These are phyloP conservation scores for Picochlorum sp. DNA, from an alignment of 139 green algal genomes.

Conservation along the genomic window DNA sequence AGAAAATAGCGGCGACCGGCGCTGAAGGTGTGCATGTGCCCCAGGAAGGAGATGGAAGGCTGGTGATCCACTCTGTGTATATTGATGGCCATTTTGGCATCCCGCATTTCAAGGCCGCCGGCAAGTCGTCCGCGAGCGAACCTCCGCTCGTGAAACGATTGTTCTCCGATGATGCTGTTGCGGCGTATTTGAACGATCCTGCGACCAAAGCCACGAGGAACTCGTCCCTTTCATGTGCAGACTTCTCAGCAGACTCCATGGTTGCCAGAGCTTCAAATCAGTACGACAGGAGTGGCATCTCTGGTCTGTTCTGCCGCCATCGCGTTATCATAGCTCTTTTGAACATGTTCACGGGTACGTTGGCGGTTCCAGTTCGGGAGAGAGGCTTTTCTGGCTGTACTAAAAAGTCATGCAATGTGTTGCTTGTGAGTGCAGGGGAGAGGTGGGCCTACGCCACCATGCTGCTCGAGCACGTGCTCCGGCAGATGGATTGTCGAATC, in stretches of 20 bases:
- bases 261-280: conserved; percentile 4
- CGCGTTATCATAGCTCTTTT: neutral
- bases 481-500: conserved; percentile 2
- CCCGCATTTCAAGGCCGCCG: conserved; percentile 3
- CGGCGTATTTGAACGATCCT: no score
- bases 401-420: conserved; percentile 1
- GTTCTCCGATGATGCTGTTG: no score
- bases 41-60: conserved; percentile 1
- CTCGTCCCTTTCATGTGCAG: no score
- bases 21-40: conserved; percentile 1
- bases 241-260: no score
- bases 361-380: neutral
- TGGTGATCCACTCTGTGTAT: conserved; percentile 5
- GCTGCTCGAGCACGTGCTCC: conserved; percentile 2
- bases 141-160: no score
- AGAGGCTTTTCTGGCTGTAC: neutral
- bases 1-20: conserved; percentile 2
- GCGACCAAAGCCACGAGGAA: no score
- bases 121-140: no score
- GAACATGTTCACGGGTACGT: conserved; percentile 2
- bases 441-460: conserved; percentile 5
- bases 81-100: conserved; percentile 4
- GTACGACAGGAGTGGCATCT: conserved; percentile 4
- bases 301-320: conserved; percentile 1
- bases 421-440: conserved; percentile 3